Base-by-base conservation (phyloP, 208 protist species). In the Kentomonas sorsogonicus region DNA sequence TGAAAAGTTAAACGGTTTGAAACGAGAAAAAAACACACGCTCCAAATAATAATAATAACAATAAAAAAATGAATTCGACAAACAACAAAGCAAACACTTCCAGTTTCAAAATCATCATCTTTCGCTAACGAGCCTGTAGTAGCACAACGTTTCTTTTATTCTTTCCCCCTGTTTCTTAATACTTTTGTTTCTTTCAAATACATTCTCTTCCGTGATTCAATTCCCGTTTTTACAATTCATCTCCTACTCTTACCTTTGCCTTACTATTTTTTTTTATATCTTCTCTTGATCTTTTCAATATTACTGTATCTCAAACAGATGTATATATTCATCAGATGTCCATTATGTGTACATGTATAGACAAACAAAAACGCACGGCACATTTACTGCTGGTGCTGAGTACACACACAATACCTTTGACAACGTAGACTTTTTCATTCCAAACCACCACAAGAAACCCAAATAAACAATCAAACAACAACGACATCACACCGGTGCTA, bases 1-100 rank as follows among this genome's bases (percentile, higher is more conserved):
- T 30, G 18, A 26, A 30, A 64, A 22, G 13, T 31, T 54, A 22
- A 60, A 60, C 15, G 13, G 52, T 47, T 55, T 55, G 44, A 64
- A 34, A 40, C 41, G 43, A 58, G 57, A 40, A 16, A 59, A 56
- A 52, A 20, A 3, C n/a, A n/a, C n/a, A n/a, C 43, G n/a, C 9
- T 18, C 23, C 6, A 9, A 26, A 7, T 18, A 26, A 20, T 15
- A 15, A 9, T 47, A 20, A 26, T 5, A 11, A 26, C 9, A 47
- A 47, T 11, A 47, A 47, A 47, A 47, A 47, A 25, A 48, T 36
- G 6, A 55, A 30, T 44, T 36, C n/a, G n/a, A n/a, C n/a, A 0
- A 47, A 9, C 5, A 15, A 47, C 6, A 47, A 26, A 47, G 15
- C 5, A 15, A 26, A 47, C n/a, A 26, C 16, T 20, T 27, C 5